Base-by-base conservation (phyloP, 176 grass and related monocot species). In the Ananas comosus region DNA sequence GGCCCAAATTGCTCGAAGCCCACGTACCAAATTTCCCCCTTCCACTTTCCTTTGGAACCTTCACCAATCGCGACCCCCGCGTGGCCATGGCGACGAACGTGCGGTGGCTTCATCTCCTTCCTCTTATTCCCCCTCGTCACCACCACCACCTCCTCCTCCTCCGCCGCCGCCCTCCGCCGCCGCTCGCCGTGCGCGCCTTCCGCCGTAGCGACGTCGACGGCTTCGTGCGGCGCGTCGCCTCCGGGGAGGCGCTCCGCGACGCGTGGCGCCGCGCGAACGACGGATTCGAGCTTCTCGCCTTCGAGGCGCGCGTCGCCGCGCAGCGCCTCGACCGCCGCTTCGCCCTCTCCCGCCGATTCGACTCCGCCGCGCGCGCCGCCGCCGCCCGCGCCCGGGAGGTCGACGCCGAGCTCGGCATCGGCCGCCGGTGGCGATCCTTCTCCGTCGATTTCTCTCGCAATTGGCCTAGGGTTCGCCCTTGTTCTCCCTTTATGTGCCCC, bases 381-480 rank as follows among this genome's bases (percentile, higher is more conserved):
- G 53, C 76, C 9, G 58, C 50, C 11, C 89, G 89, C 17, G 82
- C 78, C 3, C 64, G 79, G 6, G 94, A 93, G 78, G 78, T 99
- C 69, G 94, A 99, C 49, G 53, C 74, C 9, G 94, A 99, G 80
- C 75, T 93, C 11, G 89, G 94, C 49, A 81, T 99, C 79, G 87
- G 82, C 6, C 80, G 82, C 68, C 54, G 80, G 50, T 99, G 86
- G 87, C 81, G 89, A 12, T 86, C 89, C 49, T 99, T 99, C 79
- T 85, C 87, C 42, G 75, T 88, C 12, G 87, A 99, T 74, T 99
- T 99, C 75, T 87, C 83, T 49, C 80, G 94, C 71, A 99, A 92
- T 68, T 99, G 85, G 84, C 94, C 94, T 58, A 93, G 84, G 82
- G 94, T 99, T 82, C 16, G 28, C 42, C 73, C 9, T 10, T 9